A percentile compares a stretch with the other conserved stretches of the same genome.
Evolutionary conservation across 2,329 filamentous ascomycete genomes (phyloP).

Genomic region (Xylaria sp.): DNA sequence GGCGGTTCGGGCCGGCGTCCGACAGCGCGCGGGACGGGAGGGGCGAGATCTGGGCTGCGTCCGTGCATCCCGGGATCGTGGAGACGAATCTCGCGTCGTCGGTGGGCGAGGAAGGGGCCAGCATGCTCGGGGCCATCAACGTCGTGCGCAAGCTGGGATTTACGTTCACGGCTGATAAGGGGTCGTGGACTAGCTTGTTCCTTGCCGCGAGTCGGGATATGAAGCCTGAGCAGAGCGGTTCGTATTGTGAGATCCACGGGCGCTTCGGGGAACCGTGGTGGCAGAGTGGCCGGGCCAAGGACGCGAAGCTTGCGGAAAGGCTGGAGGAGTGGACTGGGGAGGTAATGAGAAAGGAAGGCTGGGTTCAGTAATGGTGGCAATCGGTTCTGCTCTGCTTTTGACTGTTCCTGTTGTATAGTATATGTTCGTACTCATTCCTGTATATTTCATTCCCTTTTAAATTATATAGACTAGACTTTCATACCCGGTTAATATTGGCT

Average conservation of each 20-base stretch:
- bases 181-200: slow-evolving; percentile 53
- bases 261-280: slow-evolving; percentile 49
- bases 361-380: slow-evolving; percentile 42
- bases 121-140: slow-evolving; percentile 26
- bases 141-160: slow-evolving; percentile 42
- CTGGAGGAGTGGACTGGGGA: slow-evolving; percentile 51
- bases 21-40: slow-evolving; percentile 42
- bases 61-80: slow-evolving; percentile 56
- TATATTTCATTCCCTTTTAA: no score
- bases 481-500: no score
- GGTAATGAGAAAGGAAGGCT: slow-evolving; percentile 49
- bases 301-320: slow-evolving; percentile 49
- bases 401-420: no score
- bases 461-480: no score
- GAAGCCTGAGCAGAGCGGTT: slow-evolving; percentile 53
- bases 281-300: slow-evolving; percentile 51
- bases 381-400: not conserved
- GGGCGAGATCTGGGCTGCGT: slow-evolving; percentile 54
- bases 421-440: no score
- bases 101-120: slow-evolving; percentile 29
- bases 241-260: slow-evolving; percentile 49
- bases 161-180: slow-evolving; percentile 48
- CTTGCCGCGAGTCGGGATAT: slow-evolving; percentile 52
- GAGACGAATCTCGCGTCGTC: slow-evolving; percentile 47
- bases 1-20: slow-evolving; percentile 51